These are phyloP conservation scores for Rugonectria rugulosa DNA, from an alignment of 2,329 filamentous ascomycete genomes.

Conservation along the genomic window DNA sequence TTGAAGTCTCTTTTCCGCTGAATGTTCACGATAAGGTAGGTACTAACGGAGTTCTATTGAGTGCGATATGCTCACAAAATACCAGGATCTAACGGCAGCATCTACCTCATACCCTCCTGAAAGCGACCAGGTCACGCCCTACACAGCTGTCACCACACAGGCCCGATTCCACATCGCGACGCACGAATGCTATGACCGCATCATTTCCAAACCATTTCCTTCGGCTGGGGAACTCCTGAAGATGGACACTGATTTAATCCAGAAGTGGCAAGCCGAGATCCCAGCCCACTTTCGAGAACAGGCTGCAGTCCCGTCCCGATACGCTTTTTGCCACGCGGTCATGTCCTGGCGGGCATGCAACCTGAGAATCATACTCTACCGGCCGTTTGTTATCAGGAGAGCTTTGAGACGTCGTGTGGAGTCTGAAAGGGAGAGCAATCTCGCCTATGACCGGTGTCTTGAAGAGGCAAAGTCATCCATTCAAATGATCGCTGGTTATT, in stretches of 20 bases:
- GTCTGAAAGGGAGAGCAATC: constrained; percentile 25
- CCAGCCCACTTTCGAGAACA: constrained; percentile 47
- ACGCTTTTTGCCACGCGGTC: constrained; percentile 49
- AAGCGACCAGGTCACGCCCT: constrained; percentile 50
- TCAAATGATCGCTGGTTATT: constrained; percentile 47
- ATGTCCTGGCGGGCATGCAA: constrained; percentile 55
- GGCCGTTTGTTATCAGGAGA: constrained; percentile 53
- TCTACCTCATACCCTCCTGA: constrained; percentile 44
- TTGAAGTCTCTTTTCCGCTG: constrained; percentile 51
- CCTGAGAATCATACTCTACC: constrained; percentile 56
- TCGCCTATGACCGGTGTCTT: constrained; percentile 45
- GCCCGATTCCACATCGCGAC: constrained; percentile 54
- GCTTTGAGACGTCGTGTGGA: constrained; percentile 35
- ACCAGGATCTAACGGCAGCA: constrained; percentile 43
- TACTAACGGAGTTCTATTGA: background rate
- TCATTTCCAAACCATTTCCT: constrained; percentile 54
- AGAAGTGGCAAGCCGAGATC: constrained; percentile 46
- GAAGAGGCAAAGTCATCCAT: constrained; percentile 51
- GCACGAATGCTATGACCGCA: constrained; percentile 52
- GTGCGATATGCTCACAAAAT: constrained; percentile 1
- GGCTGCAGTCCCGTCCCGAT: constrained; percentile 44
- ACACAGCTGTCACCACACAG: constrained; percentile 53
- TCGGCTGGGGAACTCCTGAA: constrained; percentile 49
- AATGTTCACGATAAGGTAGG: constrained; percentile 54
- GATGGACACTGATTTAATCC: constrained; percentile 49